Evolutionary conservation across 169 alveolate genomes (phyloP).

Genomic region (Eimeria sp.): DNA sequence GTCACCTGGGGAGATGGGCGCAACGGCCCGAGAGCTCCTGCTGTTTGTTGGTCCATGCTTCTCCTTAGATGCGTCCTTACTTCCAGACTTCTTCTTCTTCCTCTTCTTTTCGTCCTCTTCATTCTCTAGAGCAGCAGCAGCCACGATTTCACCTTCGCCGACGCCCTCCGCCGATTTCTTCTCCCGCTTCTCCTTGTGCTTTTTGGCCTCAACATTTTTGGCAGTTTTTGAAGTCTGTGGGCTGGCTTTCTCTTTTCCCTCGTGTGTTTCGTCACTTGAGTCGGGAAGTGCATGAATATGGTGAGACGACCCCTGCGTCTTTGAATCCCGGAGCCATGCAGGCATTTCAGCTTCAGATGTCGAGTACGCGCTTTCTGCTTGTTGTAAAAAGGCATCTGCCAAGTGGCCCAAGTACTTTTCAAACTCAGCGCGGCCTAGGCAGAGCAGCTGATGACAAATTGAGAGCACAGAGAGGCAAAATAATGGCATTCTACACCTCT

Average conservation of each 20-base stretch:
- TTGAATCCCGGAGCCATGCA: slow-evolving; percentile 76
- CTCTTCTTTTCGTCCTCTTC: slow-evolving; percentile 55
- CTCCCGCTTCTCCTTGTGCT: slow-evolving; percentile 59
- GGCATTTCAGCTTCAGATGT: slow-evolving; percentile 66
- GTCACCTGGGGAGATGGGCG: slow-evolving; percentile 25
- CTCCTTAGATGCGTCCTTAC: slow-evolving; percentile 53
- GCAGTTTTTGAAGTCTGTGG: background rate
- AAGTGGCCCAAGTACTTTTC: slow-evolving; percentile 63
- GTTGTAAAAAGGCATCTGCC: slow-evolving; percentile 69
- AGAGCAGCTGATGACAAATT: slow-evolving; percentile 52
- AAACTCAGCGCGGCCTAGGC: slow-evolving; percentile 74
- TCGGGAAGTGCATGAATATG: slow-evolving; percentile 18
- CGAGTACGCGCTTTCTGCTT: slow-evolving; percentile 75
- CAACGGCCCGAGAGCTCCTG: background rate
- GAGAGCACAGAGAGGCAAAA: background rate
- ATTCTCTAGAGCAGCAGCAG: background rate
- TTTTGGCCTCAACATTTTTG: slow-evolving; percentile 49
- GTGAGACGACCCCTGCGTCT: slow-evolving; percentile 57
- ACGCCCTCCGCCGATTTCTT: background rate
- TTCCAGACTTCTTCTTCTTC: slow-evolving; percentile 24
- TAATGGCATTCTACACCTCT: background rate
- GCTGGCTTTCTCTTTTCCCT: background rate
- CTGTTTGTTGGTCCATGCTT: background rate
- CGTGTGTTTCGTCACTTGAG: background rate
- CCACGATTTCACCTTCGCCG: background rate